Base-by-base conservation (phyloP, 371 early-diverging fungal genomes). In the Smittium culicis region DNA sequence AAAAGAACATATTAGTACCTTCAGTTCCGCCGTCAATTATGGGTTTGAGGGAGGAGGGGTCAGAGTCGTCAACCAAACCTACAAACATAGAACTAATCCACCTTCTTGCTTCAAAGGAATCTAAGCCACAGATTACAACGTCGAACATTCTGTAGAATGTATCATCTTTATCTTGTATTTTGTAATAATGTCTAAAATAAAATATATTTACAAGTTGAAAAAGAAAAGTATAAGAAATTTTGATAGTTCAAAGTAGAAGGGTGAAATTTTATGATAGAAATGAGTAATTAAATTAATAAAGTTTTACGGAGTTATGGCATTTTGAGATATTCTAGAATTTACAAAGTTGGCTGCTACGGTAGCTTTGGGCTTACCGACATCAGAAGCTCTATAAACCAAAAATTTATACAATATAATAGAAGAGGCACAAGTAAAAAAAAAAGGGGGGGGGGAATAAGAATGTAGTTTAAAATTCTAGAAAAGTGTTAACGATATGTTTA, bases 21-120 rank as follows among this genome's bases (percentile, higher is more conserved):
- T 97, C 98, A 1, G 95, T 96, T 14, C 98, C 98, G 5, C 98
- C 98, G 67, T 97, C 98, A 66, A 97, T 87, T 60, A 96, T 79
- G 11, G 92, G 92, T 70, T 86, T 96, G 67, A 90, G 73, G 1
- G 84, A 80, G 24, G 80, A 80, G 0, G 85, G 82, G 66, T 83
- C 79, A 2, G 87, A 88, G 27, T 79, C 79, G 45, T 90, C 90
- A 5, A 80, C 83, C 83, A 94, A 85, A 5, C 82, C 80, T 25
- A 89, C 78, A 27, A 94, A 64, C 29, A 87, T 91, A 2, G 93
- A 91, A 73, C 95, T 97, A 45, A 96, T 93, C 98, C 98, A 97
- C 61, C 96, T 84, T 33, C 98, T 83, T 0, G 98, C 96, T 70
- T 94, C 95, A 5, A 97, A 87, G 0, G 90, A 90, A 73, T 97